Evolutionary conservation across 768 basidiomycete species (phyloP).

Genomic region (Collybia nuda): DNA sequence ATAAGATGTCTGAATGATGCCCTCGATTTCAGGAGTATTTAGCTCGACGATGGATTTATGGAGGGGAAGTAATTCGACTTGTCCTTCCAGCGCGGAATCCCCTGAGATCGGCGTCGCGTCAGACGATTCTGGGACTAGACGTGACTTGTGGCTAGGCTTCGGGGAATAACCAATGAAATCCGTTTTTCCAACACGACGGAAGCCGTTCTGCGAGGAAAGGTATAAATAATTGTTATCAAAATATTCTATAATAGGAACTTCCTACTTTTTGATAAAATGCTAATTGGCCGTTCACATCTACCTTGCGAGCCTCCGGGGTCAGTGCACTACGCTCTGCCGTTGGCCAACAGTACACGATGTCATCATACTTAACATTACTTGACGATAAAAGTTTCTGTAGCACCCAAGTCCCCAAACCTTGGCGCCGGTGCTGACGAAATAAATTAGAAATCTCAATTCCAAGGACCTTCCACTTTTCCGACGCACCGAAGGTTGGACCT

Average conservation of each 20-base stretch:
- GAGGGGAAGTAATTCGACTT: background rate
- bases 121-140: background rate
- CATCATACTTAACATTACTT: conserved; percentile 11
- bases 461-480: background rate
- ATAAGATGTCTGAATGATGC: background rate
- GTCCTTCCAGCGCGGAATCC: too few species aligned
- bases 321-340: conserved; percentile 9
- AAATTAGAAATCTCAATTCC: background rate
- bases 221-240: background rate
- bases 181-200: conserved; percentile 25
- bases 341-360: conserved; percentile 22
- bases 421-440: conserved; percentile 9
- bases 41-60: conserved; percentile 1
- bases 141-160: conserved; percentile 20
- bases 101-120: conserved; percentile 2
- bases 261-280: conserved; percentile 7
- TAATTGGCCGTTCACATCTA: background rate
- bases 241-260: background rate
- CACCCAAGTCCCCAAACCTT: conserved; percentile 21
- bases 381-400: conserved; percentile 16
- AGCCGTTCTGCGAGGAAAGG: conserved; percentile 16
- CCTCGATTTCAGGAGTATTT: background rate
- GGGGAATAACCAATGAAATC: conserved; percentile 20
- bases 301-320: too few species aligned
- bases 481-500: conserved; percentile 21